Evolutionary conservation across 2,329 filamentous ascomycete species (phyloP), one percentile per base, ranked within the genome.

Genomic region (Colletotrichum gloeosporioides): DNA sequence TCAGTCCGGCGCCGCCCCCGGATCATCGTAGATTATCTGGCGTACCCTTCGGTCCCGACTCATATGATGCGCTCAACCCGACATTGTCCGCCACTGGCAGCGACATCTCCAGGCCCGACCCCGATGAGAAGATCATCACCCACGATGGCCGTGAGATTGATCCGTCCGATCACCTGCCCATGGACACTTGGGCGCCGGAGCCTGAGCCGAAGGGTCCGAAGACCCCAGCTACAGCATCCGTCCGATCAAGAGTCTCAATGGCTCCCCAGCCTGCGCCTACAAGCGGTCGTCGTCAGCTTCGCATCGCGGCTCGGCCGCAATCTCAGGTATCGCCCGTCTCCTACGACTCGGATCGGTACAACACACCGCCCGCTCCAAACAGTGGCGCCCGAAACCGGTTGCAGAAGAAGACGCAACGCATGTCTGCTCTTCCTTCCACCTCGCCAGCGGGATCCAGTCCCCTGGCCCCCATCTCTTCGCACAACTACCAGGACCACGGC

Each of bases 61-160:
- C 92, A 39, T 96, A 95, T 81, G 92, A 95, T 79, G 89, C 91
- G 1, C 88, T 95, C 78, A 96, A 96, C 77, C 93, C 94, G 1
- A 84, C 84, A 6, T 78, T 89, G 18, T 84, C 86, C 32, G 25
- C 71, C 4, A 75, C 65, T 16, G 53, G 49, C 31, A 75, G 72
- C 34, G 72, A 77, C 34, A 75, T 81, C 29, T 81, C 80, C 8
- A 80, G 82, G n/a, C 77, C 80, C 2, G 86, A 92, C 69, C 85
- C 88, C 1, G 89, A 90, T 68, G 93, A 91, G 10, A 95, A 95
- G 80, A 95, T 96, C 77, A 92, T 96, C 69, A 94, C 92, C 2
- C 90, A 94, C 78, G 94, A 95, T 81, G 95, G 95, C 8, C 90
- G 93, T 71, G 93, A 95, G 80, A 90, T 96, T 71, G 95, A 96